Evolutionary conservation across 169 alveolate species (phyloP).

Genomic region (Eimeria sp.): DNA sequence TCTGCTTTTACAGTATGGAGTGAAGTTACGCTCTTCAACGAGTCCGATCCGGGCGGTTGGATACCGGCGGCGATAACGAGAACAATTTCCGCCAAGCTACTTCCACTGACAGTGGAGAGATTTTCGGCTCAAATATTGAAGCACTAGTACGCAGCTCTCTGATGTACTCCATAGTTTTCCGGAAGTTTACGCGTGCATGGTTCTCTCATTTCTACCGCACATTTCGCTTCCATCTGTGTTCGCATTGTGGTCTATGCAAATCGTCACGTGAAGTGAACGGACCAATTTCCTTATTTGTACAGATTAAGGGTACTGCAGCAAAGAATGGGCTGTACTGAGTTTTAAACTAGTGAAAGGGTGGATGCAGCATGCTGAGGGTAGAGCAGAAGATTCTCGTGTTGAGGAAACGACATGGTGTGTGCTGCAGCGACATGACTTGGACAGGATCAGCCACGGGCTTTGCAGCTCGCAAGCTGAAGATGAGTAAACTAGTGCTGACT

Average conservation of each 20-base stretch:
- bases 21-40: constrained; percentile 85
- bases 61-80: constrained; percentile 87
- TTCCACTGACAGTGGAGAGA: constrained; percentile 86
- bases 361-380: background rate
- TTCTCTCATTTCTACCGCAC: background rate
- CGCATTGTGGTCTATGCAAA: background rate
- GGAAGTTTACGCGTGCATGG: background rate
- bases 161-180: background rate
- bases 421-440: constrained; percentile 63
- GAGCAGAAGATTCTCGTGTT: background rate
- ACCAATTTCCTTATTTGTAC: background rate
- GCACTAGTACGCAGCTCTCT: constrained; percentile 57
- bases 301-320: background rate
- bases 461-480: constrained; percentile 56
- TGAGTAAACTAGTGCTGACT: constrained; percentile 23
- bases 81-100: constrained; percentile 85
- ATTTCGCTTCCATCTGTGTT: background rate
- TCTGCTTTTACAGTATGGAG: constrained; percentile 84
- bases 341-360: background rate
- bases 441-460: constrained; percentile 60
- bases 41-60: constrained; percentile 88
- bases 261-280: background rate
- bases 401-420: background rate
- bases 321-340: background rate
- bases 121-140: constrained; percentile 85